Evolutionary conservation across 306 rosid species (phyloP), one percentile per base, ranked within the genome.

Genomic region (Quercus rubra): DNA sequence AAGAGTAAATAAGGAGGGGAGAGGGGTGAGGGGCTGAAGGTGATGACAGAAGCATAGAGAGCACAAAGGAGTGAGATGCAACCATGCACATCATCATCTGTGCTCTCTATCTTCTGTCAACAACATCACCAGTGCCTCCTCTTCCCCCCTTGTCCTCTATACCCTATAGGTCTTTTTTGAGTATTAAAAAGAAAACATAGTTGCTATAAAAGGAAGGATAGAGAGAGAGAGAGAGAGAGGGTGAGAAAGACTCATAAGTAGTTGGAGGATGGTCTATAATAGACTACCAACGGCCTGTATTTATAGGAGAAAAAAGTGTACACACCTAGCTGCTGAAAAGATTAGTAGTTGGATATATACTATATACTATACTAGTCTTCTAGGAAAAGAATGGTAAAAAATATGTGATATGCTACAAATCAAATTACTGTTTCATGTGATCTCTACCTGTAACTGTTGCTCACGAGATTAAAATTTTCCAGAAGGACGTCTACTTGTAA

Each of bases 31-130:
- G 74, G 55, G 56, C 74, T 43, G 74, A 43, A 38, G 79, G 74
- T 75, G 87, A 88, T 85, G 91, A 85, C 91, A 88, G 91, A 88
- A 88, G 91, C 87, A 78, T 83, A 88, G 89, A 88, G 89, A 88
- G 91, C 91, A 88, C 89, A 88, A 88, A 87, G 84, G 82, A 85
- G 74, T 61, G 87, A 85, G 82, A 81, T 83, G 87, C 91, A 80
- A 21, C 75, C 78, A 49, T 78, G 89, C 87, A 88, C 76, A 55
- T 83, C 89, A 83, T 80, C 91, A 85, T 94, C 97, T 83, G 98
- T 94, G 98, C 98, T 92, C 98, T 94, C 98, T 94, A 94, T 94
- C 98, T 94, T 94, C 98, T 92, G 97, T 94, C 98, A 94, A 88
- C 97, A 83, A 67, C 91, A 83, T 80, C 78, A 75, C n/a, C 77